A percentile compares a stretch with the other conserved stretches of the same genome.
These are phyloP conservation scores for Glycine soja DNA, from an alignment of 306 rosid species.

Conservation along the genomic window DNA sequence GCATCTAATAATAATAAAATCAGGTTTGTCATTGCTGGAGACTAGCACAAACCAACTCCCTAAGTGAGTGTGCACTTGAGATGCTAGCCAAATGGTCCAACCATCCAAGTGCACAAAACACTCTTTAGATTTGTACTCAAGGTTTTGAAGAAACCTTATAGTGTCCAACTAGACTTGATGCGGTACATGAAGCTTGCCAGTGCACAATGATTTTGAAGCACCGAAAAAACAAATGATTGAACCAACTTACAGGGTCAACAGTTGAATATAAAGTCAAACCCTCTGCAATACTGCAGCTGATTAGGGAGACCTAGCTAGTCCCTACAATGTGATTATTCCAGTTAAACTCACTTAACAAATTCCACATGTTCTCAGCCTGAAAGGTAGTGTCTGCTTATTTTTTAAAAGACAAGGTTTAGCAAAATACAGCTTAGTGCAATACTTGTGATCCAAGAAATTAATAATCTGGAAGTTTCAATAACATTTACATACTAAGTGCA, in stretches of 20 bases:
- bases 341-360: constrained; percentile 22
- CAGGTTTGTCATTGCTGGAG: neutral
- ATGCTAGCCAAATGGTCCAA: neutral
- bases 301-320: constrained; percentile 4
- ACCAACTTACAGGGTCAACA: neutral
- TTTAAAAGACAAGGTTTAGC: neutral
- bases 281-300: neutral
- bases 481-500: constrained; percentile 21
- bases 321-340: constrained; percentile 16
- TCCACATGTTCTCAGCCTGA: constrained; percentile 11
- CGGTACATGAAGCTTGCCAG: constrained; percentile 4
- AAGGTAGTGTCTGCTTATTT: constrained; percentile 21
- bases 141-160: neutral
- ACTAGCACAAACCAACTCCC: constrained; percentile 16
- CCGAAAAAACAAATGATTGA: neutral
- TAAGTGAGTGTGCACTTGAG: constrained; percentile 6
- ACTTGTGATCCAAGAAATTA: constrained; percentile 17
- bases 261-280: constrained; percentile 1
- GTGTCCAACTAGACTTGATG: neutral
- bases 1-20: constrained; percentile 15
- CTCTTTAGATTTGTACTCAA: neutral
- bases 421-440: neutral
- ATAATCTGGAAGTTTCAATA: constrained; percentile 13
- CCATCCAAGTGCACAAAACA: too few species aligned
- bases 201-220: constrained; percentile 35